These are phyloP conservation scores for Arthromyces matolae DNA, from an alignment of 768 basidiomycete species.

Conservation along the genomic window DNA sequence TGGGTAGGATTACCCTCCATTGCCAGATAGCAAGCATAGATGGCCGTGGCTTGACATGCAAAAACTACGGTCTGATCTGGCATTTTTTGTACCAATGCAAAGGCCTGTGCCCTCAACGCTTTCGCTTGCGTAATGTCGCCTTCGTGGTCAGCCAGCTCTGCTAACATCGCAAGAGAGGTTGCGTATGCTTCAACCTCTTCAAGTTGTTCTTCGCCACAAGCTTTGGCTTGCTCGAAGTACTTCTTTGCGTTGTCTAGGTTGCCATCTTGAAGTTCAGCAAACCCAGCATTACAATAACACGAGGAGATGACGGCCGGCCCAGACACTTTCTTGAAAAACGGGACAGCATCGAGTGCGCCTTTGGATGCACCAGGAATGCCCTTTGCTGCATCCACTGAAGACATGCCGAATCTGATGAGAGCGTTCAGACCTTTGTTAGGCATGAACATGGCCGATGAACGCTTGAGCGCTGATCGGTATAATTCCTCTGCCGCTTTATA, in stretches of 20 bases:
- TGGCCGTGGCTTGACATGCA: neutral
- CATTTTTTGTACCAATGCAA: neutral
- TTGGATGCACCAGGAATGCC: neutral
- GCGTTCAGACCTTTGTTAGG: neutral
- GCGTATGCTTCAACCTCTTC: no score
- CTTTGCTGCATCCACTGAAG: neutral
- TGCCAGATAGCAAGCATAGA: slow-evolving; percentile 1
- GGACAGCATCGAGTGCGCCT: neutral
- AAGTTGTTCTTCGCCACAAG: no score
- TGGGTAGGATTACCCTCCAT: neutral
- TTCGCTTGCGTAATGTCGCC: neutral
- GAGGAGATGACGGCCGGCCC: neutral
- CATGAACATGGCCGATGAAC: neutral
- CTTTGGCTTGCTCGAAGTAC: no score
- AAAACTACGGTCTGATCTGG: neutral
- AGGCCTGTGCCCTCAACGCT: neutral
- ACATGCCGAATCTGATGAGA: neutral
- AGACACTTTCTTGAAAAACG: neutral
- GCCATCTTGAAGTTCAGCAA: neutral
- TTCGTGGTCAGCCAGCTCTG: slow-evolving; percentile 2
- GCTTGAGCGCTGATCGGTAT: neutral
- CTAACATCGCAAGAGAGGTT: slow-evolving; percentile 1
- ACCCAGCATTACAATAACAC: neutral
- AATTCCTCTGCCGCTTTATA: neutral
- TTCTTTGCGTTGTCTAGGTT: neutral